Evolutionary conservation across 768 basidiomycete genomes (phyloP).

Genomic region (Epithele typhae): DNA sequence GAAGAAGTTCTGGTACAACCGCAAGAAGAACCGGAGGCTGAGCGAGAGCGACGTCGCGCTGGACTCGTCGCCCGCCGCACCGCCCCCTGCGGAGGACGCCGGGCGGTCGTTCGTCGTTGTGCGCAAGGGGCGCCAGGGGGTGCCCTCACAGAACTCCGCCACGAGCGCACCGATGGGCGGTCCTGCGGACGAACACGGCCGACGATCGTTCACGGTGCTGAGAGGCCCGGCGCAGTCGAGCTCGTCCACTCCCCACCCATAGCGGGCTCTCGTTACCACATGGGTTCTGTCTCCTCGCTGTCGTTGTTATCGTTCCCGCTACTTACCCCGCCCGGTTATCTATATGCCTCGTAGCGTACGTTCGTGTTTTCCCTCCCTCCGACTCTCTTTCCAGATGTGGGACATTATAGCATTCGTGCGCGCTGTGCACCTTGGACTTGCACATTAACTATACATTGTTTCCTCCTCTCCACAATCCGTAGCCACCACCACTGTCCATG

Average conservation of each 20-base stretch:
- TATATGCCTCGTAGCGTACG: too few species aligned
- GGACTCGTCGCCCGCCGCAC: slow-evolving; percentile 6
- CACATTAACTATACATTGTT: slow-evolving; percentile 15
- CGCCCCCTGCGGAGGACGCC: slow-evolving; percentile 6
- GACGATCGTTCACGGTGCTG: slow-evolving; percentile 25
- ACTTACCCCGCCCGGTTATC: too few species aligned
- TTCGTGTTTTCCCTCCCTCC: background rate
- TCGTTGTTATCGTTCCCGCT: background rate
- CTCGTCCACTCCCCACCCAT: slow-evolving; percentile 3
- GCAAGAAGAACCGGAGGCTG: slow-evolving; percentile 54
- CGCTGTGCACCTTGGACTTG: slow-evolving; percentile 15
- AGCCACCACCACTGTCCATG: slow-evolving; percentile 1
- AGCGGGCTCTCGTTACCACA: background rate
- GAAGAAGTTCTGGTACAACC: slow-evolving; percentile 70
- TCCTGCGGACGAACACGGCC: slow-evolving; percentile 10
- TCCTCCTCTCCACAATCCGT: background rate
- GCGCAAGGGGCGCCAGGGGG: slow-evolving; percentile 22
- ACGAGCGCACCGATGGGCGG: slow-evolving; percentile 3
- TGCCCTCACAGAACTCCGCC: slow-evolving; percentile 3
- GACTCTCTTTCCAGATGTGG: slow-evolving; percentile 4
- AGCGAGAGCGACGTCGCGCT: slow-evolving; percentile 44
- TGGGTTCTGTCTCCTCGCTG: slow-evolving; percentile 2
- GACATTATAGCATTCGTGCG: slow-evolving; percentile 7
- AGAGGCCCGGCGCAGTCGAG: slow-evolving; percentile 25
- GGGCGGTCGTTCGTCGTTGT: slow-evolving; percentile 33